Evolutionary conservation across 1,284 basidiomycete species (phyloP).

Genomic region (Microbotryum intermedium): DNA sequence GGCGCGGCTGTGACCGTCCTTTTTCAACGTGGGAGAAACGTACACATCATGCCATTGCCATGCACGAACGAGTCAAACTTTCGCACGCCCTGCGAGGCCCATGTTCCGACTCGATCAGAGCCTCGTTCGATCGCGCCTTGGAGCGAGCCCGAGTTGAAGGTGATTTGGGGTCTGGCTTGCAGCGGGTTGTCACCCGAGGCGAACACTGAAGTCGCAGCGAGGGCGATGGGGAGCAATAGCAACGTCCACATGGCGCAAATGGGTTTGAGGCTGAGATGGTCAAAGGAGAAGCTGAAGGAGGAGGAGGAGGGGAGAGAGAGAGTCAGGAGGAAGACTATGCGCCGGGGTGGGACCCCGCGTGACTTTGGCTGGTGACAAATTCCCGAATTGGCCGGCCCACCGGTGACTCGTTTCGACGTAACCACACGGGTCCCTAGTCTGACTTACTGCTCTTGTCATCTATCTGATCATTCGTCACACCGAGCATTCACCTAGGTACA

Average conservation of each 20-base stretch:
- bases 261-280: background rate
- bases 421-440: background rate
- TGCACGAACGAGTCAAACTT: conserved; percentile 7
- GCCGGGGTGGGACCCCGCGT: background rate
- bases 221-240: background rate
- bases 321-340: background rate
- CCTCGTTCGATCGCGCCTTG: background rate
- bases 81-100: conserved; percentile 13
- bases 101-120: background rate
- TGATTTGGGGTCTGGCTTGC: conserved; percentile 3
- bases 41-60: background rate
- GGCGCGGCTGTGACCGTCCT: background rate
- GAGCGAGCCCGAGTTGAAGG: background rate
- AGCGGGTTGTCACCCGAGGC: background rate
- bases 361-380: background rate
- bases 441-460: background rate
- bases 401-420: background rate
- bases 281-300: background rate
- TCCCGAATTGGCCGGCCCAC: background rate
- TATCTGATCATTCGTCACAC: background rate
- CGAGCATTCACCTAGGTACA: background rate
- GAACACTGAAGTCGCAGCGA: background rate
- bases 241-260: background rate
- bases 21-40: background rate
- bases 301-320: background rate